Base-by-base conservation (phyloP, 1,284 basidiomycete genomes). In the Chalciporus sp. region DNA sequence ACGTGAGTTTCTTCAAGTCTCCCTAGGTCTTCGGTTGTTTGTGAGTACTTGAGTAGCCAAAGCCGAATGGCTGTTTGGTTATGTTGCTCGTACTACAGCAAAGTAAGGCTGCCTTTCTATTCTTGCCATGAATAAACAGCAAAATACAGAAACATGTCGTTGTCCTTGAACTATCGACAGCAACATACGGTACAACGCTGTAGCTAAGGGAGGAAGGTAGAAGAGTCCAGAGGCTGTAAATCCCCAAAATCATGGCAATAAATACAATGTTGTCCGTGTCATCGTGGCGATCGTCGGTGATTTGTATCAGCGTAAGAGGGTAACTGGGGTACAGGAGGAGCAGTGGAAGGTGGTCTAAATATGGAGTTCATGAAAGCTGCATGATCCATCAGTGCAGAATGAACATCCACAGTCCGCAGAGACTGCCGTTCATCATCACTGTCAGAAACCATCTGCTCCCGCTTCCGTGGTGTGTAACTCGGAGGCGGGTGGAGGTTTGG, bases 331-430 rank as follows among this genome's bases (percentile, higher is more conserved):
- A 33, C 42, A 50, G 50, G 53, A 8, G 56, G 31, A 14, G 41
- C 40, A 41, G 16, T 43, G 16, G 58, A 20, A 8, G 56, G 19
- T 20, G 49, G 31, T 28, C 26, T 42, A 45, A 68, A 68, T 19
- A 51, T 40, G 2, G 59, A 39, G 17, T 47, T 44, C 53, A 69
- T 66, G 28, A 68, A 69, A 8, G 29, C 47, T 6, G 65, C 67
- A 19, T 69, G 67, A 37, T 60, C 68, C 60, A 69, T 62, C 40
- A 69, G 37, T 14, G 71, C 67, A 28, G 50, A 51, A 47, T 69
- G 67, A 16, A 67, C 68, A n/a, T 71, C 68, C 29, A 46, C 31
- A 8, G 62, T 55, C 50, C 58, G 51, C 17, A 37, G 31, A 7
- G 64, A 69, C 17, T 49, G 59, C 12, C 40, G 44, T 33, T 49